These are phyloP conservation scores for Podila horticola DNA, from an alignment of 192 early-diverging fungal genomes.

Conservation along the genomic window DNA sequence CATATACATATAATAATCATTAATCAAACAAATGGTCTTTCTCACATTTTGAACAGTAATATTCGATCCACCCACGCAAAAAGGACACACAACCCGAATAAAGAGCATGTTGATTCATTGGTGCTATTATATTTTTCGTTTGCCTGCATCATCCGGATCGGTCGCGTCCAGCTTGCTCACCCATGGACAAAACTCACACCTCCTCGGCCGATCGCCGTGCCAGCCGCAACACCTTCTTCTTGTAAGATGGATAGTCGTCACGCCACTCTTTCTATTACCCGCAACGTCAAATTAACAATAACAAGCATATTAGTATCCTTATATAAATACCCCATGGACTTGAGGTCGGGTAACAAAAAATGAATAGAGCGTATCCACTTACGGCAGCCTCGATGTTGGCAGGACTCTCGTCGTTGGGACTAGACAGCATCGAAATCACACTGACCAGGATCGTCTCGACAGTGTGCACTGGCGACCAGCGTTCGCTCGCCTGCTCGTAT, in stretches of 20 bases:
- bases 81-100: too few species aligned
- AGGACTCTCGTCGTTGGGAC: conserved; percentile 95
- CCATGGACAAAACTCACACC: conserved; percentile 19
- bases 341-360: too few species aligned
- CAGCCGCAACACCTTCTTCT: conserved; percentile 76
- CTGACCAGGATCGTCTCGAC: conserved; percentile 93
- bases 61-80: too few species aligned
- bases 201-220: conserved; percentile 62
- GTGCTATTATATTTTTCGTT: too few species aligned
- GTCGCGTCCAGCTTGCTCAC: neutral
- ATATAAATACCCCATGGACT: neutral
- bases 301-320: neutral
- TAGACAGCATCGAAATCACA: conserved; percentile 91
- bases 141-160: neutral
- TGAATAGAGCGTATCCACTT: conserved; percentile 25
- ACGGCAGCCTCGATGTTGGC: conserved; percentile 97
- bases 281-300: neutral
- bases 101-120: too few species aligned
- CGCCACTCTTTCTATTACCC: conserved; percentile 80
- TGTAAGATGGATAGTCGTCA: conserved; percentile 73
- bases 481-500: conserved; percentile 89
- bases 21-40: too few species aligned
- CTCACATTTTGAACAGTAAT: too few species aligned
- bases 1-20: too few species aligned
- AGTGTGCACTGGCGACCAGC: conserved; percentile 97